Base-by-base conservation (phyloP, 1,139 yeast species). In the Protomyces inundatus region DNA sequence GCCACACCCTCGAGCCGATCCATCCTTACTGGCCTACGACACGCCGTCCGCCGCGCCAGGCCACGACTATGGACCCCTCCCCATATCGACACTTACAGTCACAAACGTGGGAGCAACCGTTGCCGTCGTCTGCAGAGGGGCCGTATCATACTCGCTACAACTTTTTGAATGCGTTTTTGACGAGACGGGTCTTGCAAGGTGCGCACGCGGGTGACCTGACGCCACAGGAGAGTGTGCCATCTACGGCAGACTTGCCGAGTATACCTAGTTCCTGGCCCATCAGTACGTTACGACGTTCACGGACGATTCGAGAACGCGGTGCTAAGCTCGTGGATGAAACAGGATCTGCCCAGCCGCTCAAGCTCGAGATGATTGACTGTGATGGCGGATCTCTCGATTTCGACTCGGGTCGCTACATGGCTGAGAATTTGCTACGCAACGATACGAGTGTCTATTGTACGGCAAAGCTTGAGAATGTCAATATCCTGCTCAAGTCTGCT, bases 351-450 rank as follows among this genome's bases (percentile, higher is more conserved):
- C 62, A 52, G 30, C 62, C 55, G 14, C 39, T 58, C 14, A 35
- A 55, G n/a, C 56, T 58, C 23, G 62, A 58, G 23, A 53, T 58
- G 35, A 37, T 58, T 23, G 42, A 55, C 34, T 58, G 62, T 50
- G 62, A 58, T 52, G 62, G 62, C 32, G 62, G 62, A 4, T 51
- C 56, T 12, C 62, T 58, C 42, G 62, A 58, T 23, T 58, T 58
- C 12, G 62, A 58, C 37, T 39, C 62, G 4, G 62, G 62, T 16
- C 51, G 56, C 12, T 58, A 58, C 45, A 52, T 40, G 34, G 62
- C 56, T 14, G 62, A 58, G n/a, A 58, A 58, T 16, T 52, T 58
- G 33, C 53, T 58, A 23, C 55, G 45, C 32, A 55, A 58, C 45
- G 54, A 58, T 52, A 39, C 39, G 10, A 46, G 54, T 6, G 64